phyloP scores from a whole-genome alignment of 345 rosid genomes.

The Aethionema arabicum region DNA sequence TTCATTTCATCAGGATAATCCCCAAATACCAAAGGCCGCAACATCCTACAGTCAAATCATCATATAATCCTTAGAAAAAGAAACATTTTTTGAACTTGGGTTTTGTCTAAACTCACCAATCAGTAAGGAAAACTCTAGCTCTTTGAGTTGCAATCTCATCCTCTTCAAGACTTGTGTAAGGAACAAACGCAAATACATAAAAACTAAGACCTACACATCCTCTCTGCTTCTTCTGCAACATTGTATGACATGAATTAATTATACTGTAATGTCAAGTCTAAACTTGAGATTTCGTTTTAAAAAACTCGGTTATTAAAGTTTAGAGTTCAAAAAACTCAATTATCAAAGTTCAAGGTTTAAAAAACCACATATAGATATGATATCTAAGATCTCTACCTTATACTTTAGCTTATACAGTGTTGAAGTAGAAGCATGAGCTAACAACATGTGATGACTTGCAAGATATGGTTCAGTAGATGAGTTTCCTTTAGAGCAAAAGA shows the following conservation, averaged over 20 bases:
- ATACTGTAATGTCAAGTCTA: no score
- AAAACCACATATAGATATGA: not conserved
- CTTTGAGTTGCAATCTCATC: conserved; percentile 51
- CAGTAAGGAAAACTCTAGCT: conserved; percentile 42
- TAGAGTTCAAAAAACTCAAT: no score
- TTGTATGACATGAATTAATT: not conserved
- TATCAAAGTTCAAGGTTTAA: no score
- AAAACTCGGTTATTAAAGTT: no score
- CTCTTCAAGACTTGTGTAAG: conserved; percentile 46
- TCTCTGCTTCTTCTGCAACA: conserved; percentile 52
- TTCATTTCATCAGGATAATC: conserved; percentile 75
- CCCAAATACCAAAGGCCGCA: conserved; percentile 63
- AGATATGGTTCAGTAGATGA: conserved; percentile 72
- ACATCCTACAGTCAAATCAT: conserved; percentile 40
- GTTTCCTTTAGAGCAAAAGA: conserved; percentile 45
- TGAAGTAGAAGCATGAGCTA: conserved; percentile 73
- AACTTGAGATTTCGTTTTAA: no score
- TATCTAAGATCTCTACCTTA: conserved; percentile 40
- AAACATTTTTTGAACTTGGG: not conserved
- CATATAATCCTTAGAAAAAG: not conserved
- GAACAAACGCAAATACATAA: conserved; percentile 39
- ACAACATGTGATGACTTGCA: conserved; percentile 57
- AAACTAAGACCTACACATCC: conserved; percentile 52
- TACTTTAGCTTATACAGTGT: conserved; percentile 55
- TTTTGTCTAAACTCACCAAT: conserved; percentile 43